Base-by-base conservation (phyloP, 345 rosid genomes). In the Bruguiera sexangula region DNA sequence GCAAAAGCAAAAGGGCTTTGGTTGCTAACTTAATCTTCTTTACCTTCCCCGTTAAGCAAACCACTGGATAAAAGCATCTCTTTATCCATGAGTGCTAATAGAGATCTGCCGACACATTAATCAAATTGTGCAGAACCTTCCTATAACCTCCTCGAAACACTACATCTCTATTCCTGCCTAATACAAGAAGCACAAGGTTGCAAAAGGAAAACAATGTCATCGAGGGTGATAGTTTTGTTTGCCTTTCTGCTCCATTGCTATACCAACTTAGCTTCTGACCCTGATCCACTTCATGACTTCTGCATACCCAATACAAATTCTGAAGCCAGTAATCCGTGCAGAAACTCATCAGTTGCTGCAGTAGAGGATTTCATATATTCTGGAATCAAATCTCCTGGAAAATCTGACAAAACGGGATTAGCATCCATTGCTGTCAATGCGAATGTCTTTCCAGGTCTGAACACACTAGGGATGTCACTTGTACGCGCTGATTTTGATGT, bases 211-310 rank as follows among this genome's bases (percentile, higher is more conserved):
- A 54, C 52, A 46, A 83, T 83, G 87, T 36, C 48, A 37, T 30
- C 59, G 6, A 70, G 15, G 32, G 67, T 66, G 19, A 29, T 67
- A 51, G 15, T 79, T 52, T 5, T 79, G 31, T 54, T 75, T 36
- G 18, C 64, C 20, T 9, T 74, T 18, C 65, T 82, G 58, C 62
- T 86, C 50, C 64, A 72, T 21, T 64, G 53, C 62, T 60, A 66
- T 62, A 73, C 66, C 71, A 73, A 69, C 39, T 68, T 81, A 48
- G 87, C 86, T 71, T 87, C 96, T 8, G 96, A 90, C 73, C 90
- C 96, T 1, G 98, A 93, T 78, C 93, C 93, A 0, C 68, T 89
- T 71, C 85, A 67, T 37, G 96, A 93, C 87, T 90, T 85, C 73
- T 93, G 96, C 76, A 73, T 90, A 70, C 79, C 83, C 66, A 48